Percentiles rank a stretch among this genome's conserved stretches.
Conservation (phyloP, 2,329 filamentous ascomycete genomes). For the Epichloe uncinata region DNA sequence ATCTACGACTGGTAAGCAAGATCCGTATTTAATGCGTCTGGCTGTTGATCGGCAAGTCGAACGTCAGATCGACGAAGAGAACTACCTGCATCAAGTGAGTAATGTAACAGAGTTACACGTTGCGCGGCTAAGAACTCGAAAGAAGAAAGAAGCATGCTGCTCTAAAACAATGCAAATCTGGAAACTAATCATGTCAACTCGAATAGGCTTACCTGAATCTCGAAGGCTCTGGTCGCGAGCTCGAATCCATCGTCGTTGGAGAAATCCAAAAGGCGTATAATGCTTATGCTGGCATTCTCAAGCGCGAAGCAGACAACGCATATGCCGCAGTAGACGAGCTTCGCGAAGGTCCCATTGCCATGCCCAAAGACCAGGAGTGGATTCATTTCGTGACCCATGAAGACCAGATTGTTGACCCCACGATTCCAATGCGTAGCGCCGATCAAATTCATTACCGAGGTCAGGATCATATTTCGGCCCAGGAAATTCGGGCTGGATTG, state of each 20-base stretch:
- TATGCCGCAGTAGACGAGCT: conserved; percentile 70
- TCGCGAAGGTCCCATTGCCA: conserved; percentile 71
- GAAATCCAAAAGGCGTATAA: conserved; percentile 98
- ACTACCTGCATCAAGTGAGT: conserved; percentile 80
- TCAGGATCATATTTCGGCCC: conserved; percentile 65
- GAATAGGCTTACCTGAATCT: conserved; percentile 80
- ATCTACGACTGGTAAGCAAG: conserved; percentile 65
- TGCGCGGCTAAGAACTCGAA: background rate
- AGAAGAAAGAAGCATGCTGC: background rate
- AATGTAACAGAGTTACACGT: background rate
- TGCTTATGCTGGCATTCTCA: conserved; percentile 80
- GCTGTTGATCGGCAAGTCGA: conserved; percentile 83
- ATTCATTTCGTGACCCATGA: conserved; percentile 65
- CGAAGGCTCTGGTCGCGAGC: conserved; percentile 83
- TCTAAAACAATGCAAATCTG: background rate
- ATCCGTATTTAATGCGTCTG: conserved; percentile 79
- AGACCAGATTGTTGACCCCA: conserved; percentile 77
- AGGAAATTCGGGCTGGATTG: conserved; percentile 80
- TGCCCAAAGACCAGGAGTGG: conserved; percentile 94
- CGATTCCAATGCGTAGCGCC: conserved; percentile 60
- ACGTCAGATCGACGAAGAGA: conserved; percentile 89
- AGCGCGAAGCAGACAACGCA: conserved; percentile 75
- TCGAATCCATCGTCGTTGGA: conserved; percentile 91
- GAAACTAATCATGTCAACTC: background rate
- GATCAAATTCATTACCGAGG: conserved; percentile 87